A percentile compares a stretch with the other conserved stretches of the same genome.
These are phyloP conservation scores for Berkeleyomyces rouxiae DNA, from an alignment of 2,329 filamentous ascomycete genomes.

Conservation along the genomic window DNA sequence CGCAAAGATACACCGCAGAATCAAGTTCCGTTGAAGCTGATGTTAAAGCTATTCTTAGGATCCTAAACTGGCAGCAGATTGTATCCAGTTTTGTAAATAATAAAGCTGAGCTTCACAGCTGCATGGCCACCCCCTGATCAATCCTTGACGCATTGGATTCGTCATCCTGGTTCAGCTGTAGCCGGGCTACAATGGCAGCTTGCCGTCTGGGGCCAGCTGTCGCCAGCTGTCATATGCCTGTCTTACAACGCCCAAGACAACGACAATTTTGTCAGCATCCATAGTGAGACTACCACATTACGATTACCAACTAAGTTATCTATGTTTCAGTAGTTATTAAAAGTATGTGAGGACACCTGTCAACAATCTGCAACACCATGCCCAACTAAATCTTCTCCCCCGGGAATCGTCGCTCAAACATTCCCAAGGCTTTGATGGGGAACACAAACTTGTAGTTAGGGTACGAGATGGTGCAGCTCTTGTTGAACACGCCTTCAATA, in stretches of 20 bases:
- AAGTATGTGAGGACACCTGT: not conserved
- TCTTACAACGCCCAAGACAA: not conserved
- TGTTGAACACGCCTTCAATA: conserved; percentile 97
- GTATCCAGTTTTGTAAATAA: not conserved
- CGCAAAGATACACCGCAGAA: not conserved
- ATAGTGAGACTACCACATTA: too few species aligned
- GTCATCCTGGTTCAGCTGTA: not conserved
- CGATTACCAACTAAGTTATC: too few species aligned
- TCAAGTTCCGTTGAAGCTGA: too few species aligned
- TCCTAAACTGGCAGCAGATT: too few species aligned
- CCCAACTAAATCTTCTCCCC: conserved; percentile 40
- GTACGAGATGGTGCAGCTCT: conserved; percentile 98
- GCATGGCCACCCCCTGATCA: conserved; percentile 1
- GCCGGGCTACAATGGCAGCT: not conserved
- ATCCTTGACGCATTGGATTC: not conserved
- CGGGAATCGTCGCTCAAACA: conserved; percentile 63
- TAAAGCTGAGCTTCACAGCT: not conserved
- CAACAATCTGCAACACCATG: not conserved
- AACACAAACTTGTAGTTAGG: conserved; percentile 98
- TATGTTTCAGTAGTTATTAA: too few species aligned
- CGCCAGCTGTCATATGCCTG: not conserved
- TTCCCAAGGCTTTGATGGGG: conserved; percentile 79
- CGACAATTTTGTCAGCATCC: too few species aligned
- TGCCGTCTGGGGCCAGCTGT: not conserved
- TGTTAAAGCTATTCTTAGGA: too few species aligned